phyloP scores from a whole-genome alignment of 2,329 filamentous ascomycete genomes.

The Arthrobotrys entomopaga region DNA sequence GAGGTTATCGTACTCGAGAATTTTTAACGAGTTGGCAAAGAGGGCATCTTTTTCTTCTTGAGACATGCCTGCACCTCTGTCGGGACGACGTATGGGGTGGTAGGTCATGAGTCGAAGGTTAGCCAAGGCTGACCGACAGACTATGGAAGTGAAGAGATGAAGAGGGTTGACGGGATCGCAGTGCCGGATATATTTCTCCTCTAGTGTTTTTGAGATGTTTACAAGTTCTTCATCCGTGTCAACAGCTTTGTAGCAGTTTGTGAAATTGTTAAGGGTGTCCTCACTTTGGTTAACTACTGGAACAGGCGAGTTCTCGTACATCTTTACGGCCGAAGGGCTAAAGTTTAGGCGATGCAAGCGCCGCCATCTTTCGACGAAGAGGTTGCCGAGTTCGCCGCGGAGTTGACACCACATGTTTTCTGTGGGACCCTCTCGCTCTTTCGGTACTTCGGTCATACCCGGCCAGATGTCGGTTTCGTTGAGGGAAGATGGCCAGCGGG shows the following conservation, averaged over 20 bases:
- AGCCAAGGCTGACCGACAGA: conserved; percentile 59
- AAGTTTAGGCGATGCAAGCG: conserved; percentile 19
- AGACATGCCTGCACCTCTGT: conserved; percentile 57
- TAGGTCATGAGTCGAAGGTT: conserved; percentile 60
- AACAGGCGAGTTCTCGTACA: conserved; percentile 24
- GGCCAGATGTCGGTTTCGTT: conserved; percentile 50
- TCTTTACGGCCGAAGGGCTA: not conserved
- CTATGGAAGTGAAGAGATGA: conserved; percentile 60
- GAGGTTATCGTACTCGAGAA: conserved; percentile 61
- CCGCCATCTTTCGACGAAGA: conserved; percentile 59
- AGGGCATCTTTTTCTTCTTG: conserved; percentile 59
- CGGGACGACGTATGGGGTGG: conserved; percentile 57
- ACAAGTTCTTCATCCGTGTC: conserved; percentile 61
- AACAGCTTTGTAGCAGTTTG: conserved; percentile 56
- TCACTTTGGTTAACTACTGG: conserved; percentile 22
- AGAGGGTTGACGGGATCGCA: conserved; percentile 64
- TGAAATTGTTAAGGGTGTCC: conserved; percentile 33
- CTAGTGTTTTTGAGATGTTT: conserved; percentile 63
- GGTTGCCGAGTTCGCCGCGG: conserved; percentile 63
- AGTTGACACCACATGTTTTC: conserved; percentile 63
- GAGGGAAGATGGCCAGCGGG: conserved; percentile 26
- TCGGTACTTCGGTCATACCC: conserved; percentile 39
- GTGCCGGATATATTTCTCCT: conserved; percentile 64
- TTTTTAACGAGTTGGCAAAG: conserved; percentile 62
- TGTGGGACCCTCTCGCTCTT: conserved; percentile 37